Conservation (phyloP, 2,329 filamentous ascomycete species). For the Epichloe coenophiala region DNA sequence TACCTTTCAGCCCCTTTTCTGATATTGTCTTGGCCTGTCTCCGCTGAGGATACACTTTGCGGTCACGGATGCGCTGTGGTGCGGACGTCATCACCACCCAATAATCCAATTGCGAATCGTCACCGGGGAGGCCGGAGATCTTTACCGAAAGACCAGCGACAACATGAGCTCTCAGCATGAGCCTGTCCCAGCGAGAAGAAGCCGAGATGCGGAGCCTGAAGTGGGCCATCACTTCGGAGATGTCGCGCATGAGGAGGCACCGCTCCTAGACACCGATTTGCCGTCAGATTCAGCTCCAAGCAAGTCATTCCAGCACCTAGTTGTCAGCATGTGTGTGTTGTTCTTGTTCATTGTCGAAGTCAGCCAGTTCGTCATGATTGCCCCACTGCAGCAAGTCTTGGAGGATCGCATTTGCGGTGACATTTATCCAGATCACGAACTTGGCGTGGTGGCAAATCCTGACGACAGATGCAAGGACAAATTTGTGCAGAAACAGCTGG, state of each 20-base stretch:
- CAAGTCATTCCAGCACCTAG: constrained; percentile 15
- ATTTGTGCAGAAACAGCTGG: constrained; percentile 36
- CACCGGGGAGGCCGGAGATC: neutral
- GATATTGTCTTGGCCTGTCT: too few relatives aligned
- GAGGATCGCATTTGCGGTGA: constrained; percentile 40
- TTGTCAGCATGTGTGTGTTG: constrained; percentile 21
- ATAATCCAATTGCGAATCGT: neutral
- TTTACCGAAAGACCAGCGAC: neutral
- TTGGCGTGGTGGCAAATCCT: constrained; percentile 13
- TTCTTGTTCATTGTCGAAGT: constrained; percentile 30
- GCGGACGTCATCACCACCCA: neutral
- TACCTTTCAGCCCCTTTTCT: too few relatives aligned
- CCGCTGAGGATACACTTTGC: too few relatives aligned
- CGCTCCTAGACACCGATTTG: constrained; percentile 8
- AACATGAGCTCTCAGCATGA: neutral
- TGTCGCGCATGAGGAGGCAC: neutral
- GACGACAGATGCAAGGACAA: constrained; percentile 35
- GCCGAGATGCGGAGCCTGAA: neutral
- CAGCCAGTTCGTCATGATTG: constrained; percentile 22
- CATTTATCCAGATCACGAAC: constrained; percentile 28
- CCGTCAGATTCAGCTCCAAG: constrained; percentile 10
- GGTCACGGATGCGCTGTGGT: neutral
- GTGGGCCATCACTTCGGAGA: neutral
- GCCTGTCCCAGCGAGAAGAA: neutral
- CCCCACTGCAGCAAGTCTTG: constrained; percentile 34